These are phyloP conservation scores for Paratinospora sagittata DNA, from an alignment of 164 flowering plant genomes.

Conservation along the genomic window DNA sequence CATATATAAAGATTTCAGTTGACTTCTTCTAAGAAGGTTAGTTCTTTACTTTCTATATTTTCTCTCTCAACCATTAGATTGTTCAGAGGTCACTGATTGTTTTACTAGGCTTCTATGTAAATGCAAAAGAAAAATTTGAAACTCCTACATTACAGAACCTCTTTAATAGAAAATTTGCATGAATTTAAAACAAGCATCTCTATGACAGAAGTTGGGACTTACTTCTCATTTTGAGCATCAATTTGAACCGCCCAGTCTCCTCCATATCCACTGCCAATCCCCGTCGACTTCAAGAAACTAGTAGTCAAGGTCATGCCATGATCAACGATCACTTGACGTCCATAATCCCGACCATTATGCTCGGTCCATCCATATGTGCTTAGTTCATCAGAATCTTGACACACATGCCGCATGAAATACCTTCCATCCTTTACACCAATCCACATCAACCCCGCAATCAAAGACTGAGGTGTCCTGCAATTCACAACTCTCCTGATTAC, in stretches of 20 bases:
- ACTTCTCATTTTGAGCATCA: constrained; percentile 49
- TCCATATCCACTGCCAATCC: constrained; percentile 73
- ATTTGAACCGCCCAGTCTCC: constrained; percentile 95
- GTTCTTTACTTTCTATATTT: neutral
- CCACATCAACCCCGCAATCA: constrained; percentile 97
- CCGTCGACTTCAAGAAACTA: constrained; percentile 68
- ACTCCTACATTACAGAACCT: too few species aligned
- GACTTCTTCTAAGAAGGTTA: neutral
- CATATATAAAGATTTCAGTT: too few species aligned
- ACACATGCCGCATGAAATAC: constrained; percentile 72
- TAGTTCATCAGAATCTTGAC: constrained; percentile 83
- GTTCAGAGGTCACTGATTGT: too few species aligned
- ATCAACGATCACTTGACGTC: constrained; percentile 72
- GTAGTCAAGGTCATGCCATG: constrained; percentile 57
- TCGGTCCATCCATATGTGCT: constrained; percentile 82
- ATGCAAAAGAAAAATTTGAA: too few species aligned
- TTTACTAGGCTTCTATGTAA: too few species aligned
- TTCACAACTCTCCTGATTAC: neutral
- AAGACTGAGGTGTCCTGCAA: constrained; percentile 80
- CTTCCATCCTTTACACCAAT: constrained; percentile 79
- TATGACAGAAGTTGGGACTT: constrained; percentile 11
- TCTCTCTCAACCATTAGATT: too few species aligned
- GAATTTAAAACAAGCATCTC: neutral
- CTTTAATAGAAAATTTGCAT: constrained; percentile 2
- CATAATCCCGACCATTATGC: constrained; percentile 96